Evolutionary conservation across 768 basidiomycete species (phyloP).

Genomic region (Pulveroboletus sp.): DNA sequence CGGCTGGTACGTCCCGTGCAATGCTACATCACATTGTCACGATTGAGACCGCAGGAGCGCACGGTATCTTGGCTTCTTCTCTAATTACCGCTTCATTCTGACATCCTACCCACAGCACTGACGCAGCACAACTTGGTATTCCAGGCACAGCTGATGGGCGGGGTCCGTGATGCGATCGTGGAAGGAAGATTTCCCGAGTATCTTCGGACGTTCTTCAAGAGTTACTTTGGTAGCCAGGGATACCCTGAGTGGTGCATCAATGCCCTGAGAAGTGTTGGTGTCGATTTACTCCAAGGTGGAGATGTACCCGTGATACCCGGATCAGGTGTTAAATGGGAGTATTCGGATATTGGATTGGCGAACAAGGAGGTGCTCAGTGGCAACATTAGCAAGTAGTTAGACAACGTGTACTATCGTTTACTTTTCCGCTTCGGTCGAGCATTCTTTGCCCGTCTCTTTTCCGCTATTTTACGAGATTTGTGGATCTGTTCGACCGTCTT

Average conservation of each 20-base stretch:
- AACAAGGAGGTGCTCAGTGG: background rate
- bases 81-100: constrained; percentile 18
- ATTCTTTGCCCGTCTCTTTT: constrained; percentile 72
- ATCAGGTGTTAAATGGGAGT: constrained; percentile 77
- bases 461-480: constrained; percentile 60
- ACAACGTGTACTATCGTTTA: constrained; percentile 20
- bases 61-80: constrained; percentile 45
- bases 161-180: constrained; percentile 75
- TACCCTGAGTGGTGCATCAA: constrained; percentile 90
- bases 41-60: constrained; percentile 81
- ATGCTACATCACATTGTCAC: constrained; percentile 72
- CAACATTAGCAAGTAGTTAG: constrained; percentile 1
- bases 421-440: constrained; percentile 56
- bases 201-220: constrained; percentile 66
- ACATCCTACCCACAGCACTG: constrained; percentile 45
- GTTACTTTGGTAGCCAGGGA: constrained; percentile 71
- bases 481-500: constrained; percentile 86
- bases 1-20: constrained; percentile 60
- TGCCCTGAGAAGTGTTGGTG: constrained; percentile 75
- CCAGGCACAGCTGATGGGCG: constrained; percentile 85
- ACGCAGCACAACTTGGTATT: constrained; percentile 83
- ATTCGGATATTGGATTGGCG: constrained; percentile 41
- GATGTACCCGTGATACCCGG: constrained; percentile 52
- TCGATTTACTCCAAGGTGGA: constrained; percentile 66
- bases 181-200: constrained; percentile 75